These are phyloP conservation scores for Knoxia roxburghii DNA, from an alignment of 257 asterid species.

Conservation along the genomic window DNA sequence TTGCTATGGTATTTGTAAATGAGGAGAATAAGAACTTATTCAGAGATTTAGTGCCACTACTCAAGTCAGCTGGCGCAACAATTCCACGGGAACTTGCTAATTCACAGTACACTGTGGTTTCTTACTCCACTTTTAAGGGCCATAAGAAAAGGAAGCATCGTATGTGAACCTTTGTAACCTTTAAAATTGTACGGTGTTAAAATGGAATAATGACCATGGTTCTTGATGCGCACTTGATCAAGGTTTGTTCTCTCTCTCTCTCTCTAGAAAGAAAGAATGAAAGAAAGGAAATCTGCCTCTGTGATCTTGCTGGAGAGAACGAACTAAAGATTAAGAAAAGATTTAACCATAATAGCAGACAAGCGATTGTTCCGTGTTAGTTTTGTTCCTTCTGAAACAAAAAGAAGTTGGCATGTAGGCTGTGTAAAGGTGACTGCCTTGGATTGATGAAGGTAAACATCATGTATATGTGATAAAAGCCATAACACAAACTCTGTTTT, in stretches of 20 bases:
- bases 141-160: slow-evolving; percentile 61
- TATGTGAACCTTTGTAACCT: slow-evolving; percentile 16
- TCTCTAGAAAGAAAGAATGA: no score
- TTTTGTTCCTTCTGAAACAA: background rate
- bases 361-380: background rate
- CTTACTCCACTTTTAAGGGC: slow-evolving; percentile 36
- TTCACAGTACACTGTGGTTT: slow-evolving; percentile 34
- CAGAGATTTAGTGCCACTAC: slow-evolving; percentile 52
- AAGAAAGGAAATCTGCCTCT: no score
- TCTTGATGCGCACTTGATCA: background rate
- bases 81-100: slow-evolving; percentile 74
- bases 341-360: background rate
- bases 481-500: no score
- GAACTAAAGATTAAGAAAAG: background rate
- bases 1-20: slow-evolving; percentile 63
- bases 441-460: background rate
- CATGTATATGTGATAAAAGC: no score
- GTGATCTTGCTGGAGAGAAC: background rate
- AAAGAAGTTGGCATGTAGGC: background rate
- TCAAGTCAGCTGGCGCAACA: slow-evolving; percentile 68
- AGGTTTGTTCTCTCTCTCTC: slow-evolving; percentile 1
- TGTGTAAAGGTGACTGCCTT: background rate
- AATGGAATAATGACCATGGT: background rate
- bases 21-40: slow-evolving; percentile 78
- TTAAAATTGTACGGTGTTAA: background rate